These are phyloP conservation scores for Neurospora discreta DNA, from an alignment of 495 filamentous ascomycete species.

Conservation along the genomic window DNA sequence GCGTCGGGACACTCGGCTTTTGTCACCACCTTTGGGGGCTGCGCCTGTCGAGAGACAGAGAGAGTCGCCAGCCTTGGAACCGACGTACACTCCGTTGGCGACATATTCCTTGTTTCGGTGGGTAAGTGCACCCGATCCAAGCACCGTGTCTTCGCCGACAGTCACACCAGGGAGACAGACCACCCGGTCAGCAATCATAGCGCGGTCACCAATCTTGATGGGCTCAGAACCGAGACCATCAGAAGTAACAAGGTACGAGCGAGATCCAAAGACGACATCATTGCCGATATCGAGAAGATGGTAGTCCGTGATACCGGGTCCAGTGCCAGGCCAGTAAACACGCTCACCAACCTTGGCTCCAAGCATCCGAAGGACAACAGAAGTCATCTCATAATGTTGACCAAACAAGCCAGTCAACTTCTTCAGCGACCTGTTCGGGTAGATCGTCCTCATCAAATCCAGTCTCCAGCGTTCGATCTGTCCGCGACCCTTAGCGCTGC, in stretches of 20 bases:
- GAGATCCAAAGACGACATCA: constrained; percentile 36
- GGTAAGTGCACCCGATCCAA: constrained; percentile 35
- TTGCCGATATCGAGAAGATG: constrained; percentile 36
- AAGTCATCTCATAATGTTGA: constrained; percentile 35
- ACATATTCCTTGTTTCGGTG: constrained; percentile 26
- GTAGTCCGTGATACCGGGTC: constrained; percentile 33
- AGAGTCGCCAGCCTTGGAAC: constrained; percentile 30
- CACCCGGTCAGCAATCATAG: constrained; percentile 26
- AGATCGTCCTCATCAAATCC: constrained; percentile 22
- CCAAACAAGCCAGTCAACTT: constrained; percentile 24
- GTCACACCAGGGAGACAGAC: constrained; percentile 28
- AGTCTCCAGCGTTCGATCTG: constrained; percentile 23
- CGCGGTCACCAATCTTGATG: constrained; percentile 27
- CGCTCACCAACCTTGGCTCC: constrained; percentile 33
- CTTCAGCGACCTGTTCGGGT: constrained; percentile 21
- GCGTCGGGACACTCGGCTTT: neutral
- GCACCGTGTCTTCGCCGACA: constrained; percentile 23
- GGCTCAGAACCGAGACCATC: constrained; percentile 31
- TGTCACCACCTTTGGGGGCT: neutral
- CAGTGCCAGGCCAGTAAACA: constrained; percentile 39
- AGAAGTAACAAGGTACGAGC: constrained; percentile 31
- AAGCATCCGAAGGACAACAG: constrained; percentile 26
- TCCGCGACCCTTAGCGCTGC: constrained; percentile 14
- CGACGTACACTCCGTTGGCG: constrained; percentile 31
- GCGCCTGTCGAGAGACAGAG: constrained; percentile 19